Conservation (phyloP, 1,284 basidiomycete genomes). For the Pseudozyma pruni region DNA sequence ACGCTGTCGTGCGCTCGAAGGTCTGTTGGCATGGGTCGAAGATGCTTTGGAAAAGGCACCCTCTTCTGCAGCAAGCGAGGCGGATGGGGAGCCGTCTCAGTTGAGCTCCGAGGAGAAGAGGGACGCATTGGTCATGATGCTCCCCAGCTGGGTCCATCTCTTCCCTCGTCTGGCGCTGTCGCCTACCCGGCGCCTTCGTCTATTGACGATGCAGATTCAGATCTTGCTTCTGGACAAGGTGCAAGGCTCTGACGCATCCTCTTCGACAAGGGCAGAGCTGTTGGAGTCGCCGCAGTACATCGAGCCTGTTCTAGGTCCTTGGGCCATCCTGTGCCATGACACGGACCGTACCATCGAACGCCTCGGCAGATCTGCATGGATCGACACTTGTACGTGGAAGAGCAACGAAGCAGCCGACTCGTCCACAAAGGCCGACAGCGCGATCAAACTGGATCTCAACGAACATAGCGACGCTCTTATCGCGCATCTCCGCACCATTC, state of each 20-base stretch:
- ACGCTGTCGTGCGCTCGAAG: slow-evolving; percentile 85
- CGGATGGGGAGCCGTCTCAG: slow-evolving; percentile 42
- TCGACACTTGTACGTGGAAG: slow-evolving; percentile 27
- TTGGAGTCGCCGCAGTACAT: slow-evolving; percentile 75
- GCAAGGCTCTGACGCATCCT: background rate
- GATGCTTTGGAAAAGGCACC: slow-evolving; percentile 70
- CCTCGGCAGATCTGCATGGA: slow-evolving; percentile 73
- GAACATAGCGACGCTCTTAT: slow-evolving; percentile 30
- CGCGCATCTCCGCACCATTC: slow-evolving; percentile 45
- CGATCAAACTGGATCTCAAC: slow-evolving; percentile 16
- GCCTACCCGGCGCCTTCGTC: slow-evolving; percentile 80
- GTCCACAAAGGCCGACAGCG: background rate
- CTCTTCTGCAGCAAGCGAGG: slow-evolving; percentile 55
- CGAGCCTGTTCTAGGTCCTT: slow-evolving; percentile 80
- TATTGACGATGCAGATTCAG: slow-evolving; percentile 78
- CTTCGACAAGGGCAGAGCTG: slow-evolving; percentile 72
- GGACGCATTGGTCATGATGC: slow-evolving; percentile 74
- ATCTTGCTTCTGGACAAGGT: slow-evolving; percentile 73
- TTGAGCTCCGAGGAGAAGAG: slow-evolving; percentile 43
- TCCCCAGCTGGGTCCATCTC: slow-evolving; percentile 95
- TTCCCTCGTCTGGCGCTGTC: slow-evolving; percentile 83
- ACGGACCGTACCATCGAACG: slow-evolving; percentile 75
- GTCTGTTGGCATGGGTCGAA: slow-evolving; percentile 77
- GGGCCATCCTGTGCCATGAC: slow-evolving; percentile 80
- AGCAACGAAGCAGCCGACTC: background rate